These are phyloP conservation scores for Entomophthora muscae DNA, from an alignment of 371 early-diverging fungal species.

Conservation along the genomic window DNA sequence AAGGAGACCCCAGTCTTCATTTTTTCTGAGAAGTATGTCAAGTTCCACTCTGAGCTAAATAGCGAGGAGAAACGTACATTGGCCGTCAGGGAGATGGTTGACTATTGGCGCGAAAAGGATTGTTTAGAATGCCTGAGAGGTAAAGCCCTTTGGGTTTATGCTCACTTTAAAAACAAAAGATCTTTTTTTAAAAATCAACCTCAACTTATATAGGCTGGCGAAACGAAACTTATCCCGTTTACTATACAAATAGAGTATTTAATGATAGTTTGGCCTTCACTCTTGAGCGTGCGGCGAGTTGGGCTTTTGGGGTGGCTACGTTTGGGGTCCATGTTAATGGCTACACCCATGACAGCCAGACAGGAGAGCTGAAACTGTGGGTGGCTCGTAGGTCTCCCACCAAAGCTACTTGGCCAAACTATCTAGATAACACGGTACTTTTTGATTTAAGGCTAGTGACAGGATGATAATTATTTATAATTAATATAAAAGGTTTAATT, in stretches of 20 bases:
- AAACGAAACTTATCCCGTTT: slow-evolving; percentile 66
- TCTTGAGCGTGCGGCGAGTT: slow-evolving; percentile 65
- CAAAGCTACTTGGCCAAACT: slow-evolving; percentile 76
- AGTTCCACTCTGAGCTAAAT: neutral
- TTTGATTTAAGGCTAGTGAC: neutral
- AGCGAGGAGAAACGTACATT: neutral
- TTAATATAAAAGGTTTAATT: neutral
- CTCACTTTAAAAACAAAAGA: no score
- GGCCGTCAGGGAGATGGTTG: neutral
- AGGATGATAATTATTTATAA: neutral
- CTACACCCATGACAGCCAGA: slow-evolving; percentile 19
- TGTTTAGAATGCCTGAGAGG: neutral
- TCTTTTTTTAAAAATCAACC: no score
- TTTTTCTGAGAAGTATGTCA: neutral
- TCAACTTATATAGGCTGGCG: slow-evolving; percentile 39
- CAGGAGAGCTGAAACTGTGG: slow-evolving; percentile 55
- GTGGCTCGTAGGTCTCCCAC: slow-evolving; percentile 51
- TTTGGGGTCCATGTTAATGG: slow-evolving; percentile 75
- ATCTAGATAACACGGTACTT: slow-evolving; percentile 65
- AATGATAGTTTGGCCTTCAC: slow-evolving; percentile 31
- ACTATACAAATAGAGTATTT: slow-evolving; percentile 19
- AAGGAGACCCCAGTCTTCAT: neutral
- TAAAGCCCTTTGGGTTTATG: neutral
- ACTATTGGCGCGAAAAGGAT: neutral
- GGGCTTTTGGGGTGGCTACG: slow-evolving; percentile 56